phyloP scores from a whole-genome alignment of 441 rosid genomes.

The Daphne laureola region DNA sequence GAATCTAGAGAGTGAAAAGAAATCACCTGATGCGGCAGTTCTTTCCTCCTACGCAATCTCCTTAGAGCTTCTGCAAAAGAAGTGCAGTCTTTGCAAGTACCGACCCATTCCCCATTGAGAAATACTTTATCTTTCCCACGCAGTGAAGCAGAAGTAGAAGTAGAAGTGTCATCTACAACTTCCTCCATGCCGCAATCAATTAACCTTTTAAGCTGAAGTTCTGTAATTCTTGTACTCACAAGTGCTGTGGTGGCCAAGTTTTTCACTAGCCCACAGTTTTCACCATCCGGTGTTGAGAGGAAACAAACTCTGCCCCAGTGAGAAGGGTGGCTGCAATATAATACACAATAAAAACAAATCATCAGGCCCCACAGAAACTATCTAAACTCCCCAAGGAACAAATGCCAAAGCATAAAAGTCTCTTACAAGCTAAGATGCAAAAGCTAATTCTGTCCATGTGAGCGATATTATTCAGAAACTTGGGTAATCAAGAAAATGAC shows the following conservation, averaged over 20 bases:
- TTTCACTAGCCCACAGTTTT: slow-evolving; percentile 95
- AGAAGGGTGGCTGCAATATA: slow-evolving; percentile 76
- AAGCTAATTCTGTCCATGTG: no score
- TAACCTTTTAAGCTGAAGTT: slow-evolving; percentile 38
- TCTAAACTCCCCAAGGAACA: not conserved
- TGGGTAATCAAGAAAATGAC: no score
- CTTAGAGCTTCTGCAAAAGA: slow-evolving; percentile 52
- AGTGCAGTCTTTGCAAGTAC: slow-evolving; percentile 52
- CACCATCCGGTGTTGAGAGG: slow-evolving; percentile 93
- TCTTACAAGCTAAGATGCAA: no score
- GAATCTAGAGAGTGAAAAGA: slow-evolving; percentile 8
- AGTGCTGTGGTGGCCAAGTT: slow-evolving; percentile 75
- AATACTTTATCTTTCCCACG: slow-evolving; percentile 52
- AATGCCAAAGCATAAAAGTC: no score
- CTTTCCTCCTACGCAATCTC: slow-evolving; percentile 47
- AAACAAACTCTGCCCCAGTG: slow-evolving; percentile 97
- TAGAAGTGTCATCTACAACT: slow-evolving; percentile 43
- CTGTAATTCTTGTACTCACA: slow-evolving; percentile 48
- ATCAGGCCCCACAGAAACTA: not conserved
- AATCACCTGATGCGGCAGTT: slow-evolving; percentile 60
- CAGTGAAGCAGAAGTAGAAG: slow-evolving; percentile 37
- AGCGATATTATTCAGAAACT: no score
- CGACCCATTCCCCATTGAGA: slow-evolving; percentile 91
- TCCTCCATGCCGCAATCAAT: slow-evolving; percentile 65
- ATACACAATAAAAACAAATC: slow-evolving; percentile 10